Evolutionary conservation across 257 asterid genomes (phyloP).

Genomic region (Nicotiana tomentosiformis): DNA sequence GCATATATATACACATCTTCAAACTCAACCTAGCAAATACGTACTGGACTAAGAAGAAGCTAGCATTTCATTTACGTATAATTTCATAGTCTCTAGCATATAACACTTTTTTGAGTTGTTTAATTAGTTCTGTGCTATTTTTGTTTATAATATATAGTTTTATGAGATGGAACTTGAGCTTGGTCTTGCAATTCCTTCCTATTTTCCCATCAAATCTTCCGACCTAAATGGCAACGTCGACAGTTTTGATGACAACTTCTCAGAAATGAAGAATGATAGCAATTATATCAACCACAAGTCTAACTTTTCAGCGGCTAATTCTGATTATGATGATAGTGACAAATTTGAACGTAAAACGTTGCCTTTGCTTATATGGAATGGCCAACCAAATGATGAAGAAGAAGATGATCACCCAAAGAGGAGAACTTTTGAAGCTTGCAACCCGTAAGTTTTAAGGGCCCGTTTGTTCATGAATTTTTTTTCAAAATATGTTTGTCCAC

Average conservation of each 20-base stretch:
- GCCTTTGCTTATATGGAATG: slow-evolving; percentile 33
- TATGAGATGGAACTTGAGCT: slow-evolving; percentile 57
- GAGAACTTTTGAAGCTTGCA: slow-evolving; percentile 3
- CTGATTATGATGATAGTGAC: neutral
- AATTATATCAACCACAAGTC: neutral
- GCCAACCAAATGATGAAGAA: slow-evolving; percentile 10
- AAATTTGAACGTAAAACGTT: slow-evolving; percentile 21
- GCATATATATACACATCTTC: slow-evolving; percentile 4
- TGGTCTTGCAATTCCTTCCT: slow-evolving; percentile 40
- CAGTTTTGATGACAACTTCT: neutral
- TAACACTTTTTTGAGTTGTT: neutral
- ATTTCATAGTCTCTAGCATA: neutral
- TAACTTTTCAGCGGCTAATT: slow-evolving; percentile 2
- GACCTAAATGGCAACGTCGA: neutral
- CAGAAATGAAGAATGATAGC: neutral
- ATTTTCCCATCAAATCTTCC: slow-evolving; percentile 11
- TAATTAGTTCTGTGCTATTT: neutral
- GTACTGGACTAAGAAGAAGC: neutral
- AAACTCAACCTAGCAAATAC: neutral
- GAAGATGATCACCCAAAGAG: slow-evolving; percentile 1
- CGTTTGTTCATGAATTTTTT: no score
- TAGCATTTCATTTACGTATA: neutral
- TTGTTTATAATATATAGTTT: neutral
- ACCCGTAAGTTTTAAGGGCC: neutral
- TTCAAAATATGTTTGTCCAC: no score